Percentiles rank a stretch among this genome's conserved stretches.
Conservation (phyloP, 73 alveolate genomes). For the Blepharisma japonicum region DNA sequence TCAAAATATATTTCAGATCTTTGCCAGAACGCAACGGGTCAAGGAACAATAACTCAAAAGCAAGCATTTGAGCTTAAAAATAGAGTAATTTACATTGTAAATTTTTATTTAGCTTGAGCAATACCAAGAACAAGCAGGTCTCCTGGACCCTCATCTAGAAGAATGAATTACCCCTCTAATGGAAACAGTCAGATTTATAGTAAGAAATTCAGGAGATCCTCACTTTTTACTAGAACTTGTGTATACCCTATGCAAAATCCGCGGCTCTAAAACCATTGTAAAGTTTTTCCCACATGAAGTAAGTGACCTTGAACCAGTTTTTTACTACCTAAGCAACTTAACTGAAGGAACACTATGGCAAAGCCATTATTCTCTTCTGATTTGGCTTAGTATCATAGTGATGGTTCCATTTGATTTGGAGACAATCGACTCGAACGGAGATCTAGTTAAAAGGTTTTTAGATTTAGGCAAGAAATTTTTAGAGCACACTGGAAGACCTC, state of each 20-base stretch:
- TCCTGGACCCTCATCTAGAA: constrained; percentile 75
- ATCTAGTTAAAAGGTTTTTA: constrained; percentile 44
- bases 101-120: constrained; percentile 41
- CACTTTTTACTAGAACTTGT: constrained; percentile 60
- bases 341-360: constrained; percentile 71
- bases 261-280: constrained; percentile 85
- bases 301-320: constrained; percentile 87
- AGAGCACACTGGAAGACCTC: constrained; percentile 46
- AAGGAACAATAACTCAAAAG: constrained; percentile 31
- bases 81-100: constrained; percentile 46
- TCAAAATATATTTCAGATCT: constrained; percentile 14
- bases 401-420: constrained; percentile 97
- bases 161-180: constrained; percentile 65
- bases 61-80: constrained; percentile 34
- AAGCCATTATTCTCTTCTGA: constrained; percentile 76
- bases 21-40: constrained; percentile 14
- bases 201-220: constrained; percentile 43
- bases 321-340: constrained; percentile 60
- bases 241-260: constrained; percentile 77
- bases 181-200: constrained; percentile 45
- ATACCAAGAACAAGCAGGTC: constrained; percentile 85
- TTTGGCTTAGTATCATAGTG: constrained; percentile 94
- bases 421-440: constrained; percentile 80
- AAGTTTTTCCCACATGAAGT: constrained; percentile 95
- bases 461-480: constrained; percentile 42